Conservation (phyloP, 495 filamentous ascomycete species). For the Chlorociboria aeruginascens region DNA sequence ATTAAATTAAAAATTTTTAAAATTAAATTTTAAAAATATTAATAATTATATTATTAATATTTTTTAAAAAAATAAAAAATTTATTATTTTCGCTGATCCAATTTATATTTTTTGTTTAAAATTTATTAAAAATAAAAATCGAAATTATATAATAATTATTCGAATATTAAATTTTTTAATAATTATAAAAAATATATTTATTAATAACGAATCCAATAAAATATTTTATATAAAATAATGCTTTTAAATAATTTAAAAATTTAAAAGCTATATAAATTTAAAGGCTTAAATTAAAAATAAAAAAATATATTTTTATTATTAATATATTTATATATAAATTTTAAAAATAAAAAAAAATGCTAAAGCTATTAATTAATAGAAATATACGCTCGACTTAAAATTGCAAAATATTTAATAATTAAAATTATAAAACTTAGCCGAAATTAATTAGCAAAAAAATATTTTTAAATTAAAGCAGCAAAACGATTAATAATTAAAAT, state of each 20-base stretch:
- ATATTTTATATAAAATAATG: neutral
- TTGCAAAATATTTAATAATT: too few species aligned
- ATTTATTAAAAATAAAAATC: neutral
- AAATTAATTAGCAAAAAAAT: too few species aligned
- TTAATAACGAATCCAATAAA: neutral
- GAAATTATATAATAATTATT: neutral
- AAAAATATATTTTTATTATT: neutral
- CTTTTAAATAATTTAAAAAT: neutral
- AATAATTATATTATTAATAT: neutral
- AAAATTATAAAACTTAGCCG: too few species aligned
- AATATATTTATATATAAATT: neutral
- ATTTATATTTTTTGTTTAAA: neutral
- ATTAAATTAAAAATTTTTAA: neutral
- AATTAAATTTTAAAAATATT: neutral
- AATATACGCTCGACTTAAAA: too few species aligned
- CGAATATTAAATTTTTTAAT: neutral
- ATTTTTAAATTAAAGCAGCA: too few species aligned
- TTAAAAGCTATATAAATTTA: neutral
- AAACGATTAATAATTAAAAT: too few species aligned
- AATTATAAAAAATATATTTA: neutral
- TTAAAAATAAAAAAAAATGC: too few species aligned
- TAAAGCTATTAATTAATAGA: too few species aligned
- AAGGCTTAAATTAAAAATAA: neutral
- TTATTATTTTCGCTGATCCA: neutral
- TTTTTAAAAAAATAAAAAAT: neutral